Conservation (phyloP, 345 rosid genomes). For the Microthlaspi erraticum region DNA sequence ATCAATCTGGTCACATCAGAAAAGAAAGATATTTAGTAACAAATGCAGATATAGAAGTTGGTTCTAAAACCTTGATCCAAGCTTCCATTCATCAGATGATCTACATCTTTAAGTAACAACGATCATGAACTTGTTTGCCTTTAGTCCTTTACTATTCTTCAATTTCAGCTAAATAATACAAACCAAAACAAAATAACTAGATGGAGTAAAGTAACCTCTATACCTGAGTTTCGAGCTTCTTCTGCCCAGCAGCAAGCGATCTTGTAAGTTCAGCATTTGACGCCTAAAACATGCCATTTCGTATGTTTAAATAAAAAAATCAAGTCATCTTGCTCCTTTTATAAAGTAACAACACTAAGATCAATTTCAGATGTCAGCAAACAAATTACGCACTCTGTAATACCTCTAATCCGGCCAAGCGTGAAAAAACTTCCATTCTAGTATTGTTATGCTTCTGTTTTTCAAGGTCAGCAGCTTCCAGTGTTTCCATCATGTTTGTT, state of each 20-base stretch:
- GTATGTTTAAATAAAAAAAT: slow-evolving; percentile 19
- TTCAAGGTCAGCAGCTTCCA: slow-evolving; percentile 92
- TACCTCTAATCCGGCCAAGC: slow-evolving; percentile 92
- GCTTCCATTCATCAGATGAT: slow-evolving; percentile 19
- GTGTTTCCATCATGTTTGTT: slow-evolving; percentile 86
- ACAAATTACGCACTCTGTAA: slow-evolving; percentile 24
- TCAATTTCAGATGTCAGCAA: slow-evolving; percentile 10
- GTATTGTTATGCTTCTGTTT: slow-evolving; percentile 95
- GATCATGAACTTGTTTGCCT: neutral
- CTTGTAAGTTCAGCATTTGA: slow-evolving; percentile 89
- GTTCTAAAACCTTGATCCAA: slow-evolving; percentile 21
- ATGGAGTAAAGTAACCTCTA: slow-evolving; percentile 37
- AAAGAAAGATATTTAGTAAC: slow-evolving; percentile 13
- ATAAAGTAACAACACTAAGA: slow-evolving; percentile 20
- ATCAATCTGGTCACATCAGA: slow-evolving; percentile 62
- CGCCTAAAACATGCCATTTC: slow-evolving; percentile 58
- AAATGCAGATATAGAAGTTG: slow-evolving; percentile 17
- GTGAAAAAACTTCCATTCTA: slow-evolving; percentile 86
- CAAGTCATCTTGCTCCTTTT: slow-evolving; percentile 10
- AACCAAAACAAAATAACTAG: slow-evolving; percentile 4
- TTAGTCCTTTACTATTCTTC: neutral
- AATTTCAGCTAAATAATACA: neutral
- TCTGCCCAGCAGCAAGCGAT: slow-evolving; percentile 78
- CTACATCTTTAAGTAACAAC: slow-evolving; percentile 11
- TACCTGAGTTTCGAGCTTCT: slow-evolving; percentile 92